Evolutionary conservation across 306 rosid species (phyloP).

Genomic region (Lathyrus tuberosus): DNA sequence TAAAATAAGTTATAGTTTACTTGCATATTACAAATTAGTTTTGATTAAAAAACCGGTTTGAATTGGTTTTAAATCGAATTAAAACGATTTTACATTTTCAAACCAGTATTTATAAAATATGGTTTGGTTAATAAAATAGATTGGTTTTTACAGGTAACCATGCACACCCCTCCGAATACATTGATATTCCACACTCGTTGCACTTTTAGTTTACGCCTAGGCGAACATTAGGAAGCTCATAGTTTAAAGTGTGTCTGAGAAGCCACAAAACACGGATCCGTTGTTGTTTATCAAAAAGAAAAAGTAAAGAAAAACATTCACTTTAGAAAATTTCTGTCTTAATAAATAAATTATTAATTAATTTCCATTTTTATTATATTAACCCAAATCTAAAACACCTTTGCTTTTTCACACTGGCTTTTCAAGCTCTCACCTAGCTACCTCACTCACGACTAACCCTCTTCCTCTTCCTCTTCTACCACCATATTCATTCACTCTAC

Average conservation of each 20-base stretch:
- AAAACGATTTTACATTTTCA: no score
- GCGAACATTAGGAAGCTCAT: not conserved
- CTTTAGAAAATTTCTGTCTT: slow-evolving; percentile 55
- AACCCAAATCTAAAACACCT: slow-evolving; percentile 64
- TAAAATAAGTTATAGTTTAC: no score
- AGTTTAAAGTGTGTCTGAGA: slow-evolving; percentile 18
- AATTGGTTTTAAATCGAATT: no score
- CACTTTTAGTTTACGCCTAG: not conserved
- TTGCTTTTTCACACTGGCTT: slow-evolving; percentile 34
- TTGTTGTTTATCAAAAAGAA: slow-evolving; percentile 2
- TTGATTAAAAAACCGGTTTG: no score
- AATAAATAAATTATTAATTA: not conserved
- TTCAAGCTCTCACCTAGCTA: slow-evolving; percentile 39
- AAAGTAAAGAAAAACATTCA: slow-evolving; percentile 6
- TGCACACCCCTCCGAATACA: no score
- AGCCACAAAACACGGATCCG: slow-evolving; percentile 46
- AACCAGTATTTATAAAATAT: no score
- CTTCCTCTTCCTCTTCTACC: not conserved
- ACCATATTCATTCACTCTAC: not conserved
- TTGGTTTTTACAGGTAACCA: no score
- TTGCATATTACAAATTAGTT: no score
- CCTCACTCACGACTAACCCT: slow-evolving; percentile 38
- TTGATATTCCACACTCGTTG: no score
- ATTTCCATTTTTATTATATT: not conserved
- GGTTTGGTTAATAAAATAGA: no score